Percentiles rank a stretch among this genome's conserved stretches.
Conservation (phyloP, 148 eudicot genomes). For the Amaranthus hypochondriacus region DNA sequence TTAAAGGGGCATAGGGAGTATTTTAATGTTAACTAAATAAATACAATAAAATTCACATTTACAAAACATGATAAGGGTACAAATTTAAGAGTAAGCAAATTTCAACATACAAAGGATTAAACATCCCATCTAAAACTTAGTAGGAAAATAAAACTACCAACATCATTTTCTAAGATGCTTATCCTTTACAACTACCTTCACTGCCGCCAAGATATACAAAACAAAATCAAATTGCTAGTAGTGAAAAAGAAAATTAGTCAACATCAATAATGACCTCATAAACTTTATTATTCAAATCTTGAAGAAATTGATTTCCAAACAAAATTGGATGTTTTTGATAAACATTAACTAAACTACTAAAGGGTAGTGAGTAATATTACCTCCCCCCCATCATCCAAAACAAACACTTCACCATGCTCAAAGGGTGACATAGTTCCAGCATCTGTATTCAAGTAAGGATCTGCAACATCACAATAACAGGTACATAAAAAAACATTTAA, state of each 20-base stretch:
- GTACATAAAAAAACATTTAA: neutral
- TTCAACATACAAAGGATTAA: neutral
- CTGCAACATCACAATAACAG: conserved; percentile 31
- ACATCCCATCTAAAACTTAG: neutral
- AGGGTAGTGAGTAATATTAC: conserved; percentile 29
- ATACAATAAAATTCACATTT: conserved; percentile 14
- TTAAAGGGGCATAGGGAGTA: neutral
- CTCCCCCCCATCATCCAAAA: conserved; percentile 96
- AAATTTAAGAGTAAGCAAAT: neutral
- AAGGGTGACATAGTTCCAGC: conserved; percentile 99
- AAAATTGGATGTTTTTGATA: conserved; percentile 1
- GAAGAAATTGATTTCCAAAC: conserved; percentile 2
- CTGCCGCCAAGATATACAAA: conserved; percentile 19
- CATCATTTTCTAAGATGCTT: conserved; percentile 27
- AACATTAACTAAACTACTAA: neutral
- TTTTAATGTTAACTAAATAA: neutral
- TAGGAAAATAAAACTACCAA: conserved; percentile 14
- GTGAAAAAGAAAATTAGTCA: conserved; percentile 13
- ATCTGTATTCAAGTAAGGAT: conserved; percentile 94
- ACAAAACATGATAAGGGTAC: neutral
- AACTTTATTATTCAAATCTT: conserved; percentile 12
- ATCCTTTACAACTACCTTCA: conserved; percentile 27
- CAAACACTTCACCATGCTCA: conserved; percentile 96
- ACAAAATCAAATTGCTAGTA: conserved; percentile 16
- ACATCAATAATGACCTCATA: conserved; percentile 25